Evolutionary conservation across 2,329 filamentous ascomycete genomes (phyloP).

Genomic region (Purpureocillium takamizusanense): DNA sequence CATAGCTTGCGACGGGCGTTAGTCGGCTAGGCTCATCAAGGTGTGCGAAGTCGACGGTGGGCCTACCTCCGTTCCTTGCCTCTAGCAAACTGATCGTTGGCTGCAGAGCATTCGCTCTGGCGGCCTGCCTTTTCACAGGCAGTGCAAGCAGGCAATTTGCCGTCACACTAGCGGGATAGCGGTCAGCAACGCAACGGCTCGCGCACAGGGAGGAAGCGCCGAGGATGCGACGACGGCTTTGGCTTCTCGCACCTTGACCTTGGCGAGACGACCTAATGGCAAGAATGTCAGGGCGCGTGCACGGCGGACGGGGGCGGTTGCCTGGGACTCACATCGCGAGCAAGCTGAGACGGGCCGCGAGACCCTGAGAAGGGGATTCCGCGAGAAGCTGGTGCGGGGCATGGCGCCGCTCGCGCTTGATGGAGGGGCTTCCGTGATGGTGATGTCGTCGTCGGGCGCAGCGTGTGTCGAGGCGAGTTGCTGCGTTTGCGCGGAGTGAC

Average conservation of each 20-base stretch:
- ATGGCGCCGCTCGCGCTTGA: slow-evolving; percentile 17
- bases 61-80: slow-evolving; percentile 82
- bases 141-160: slow-evolving; percentile 88
- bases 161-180: slow-evolving; percentile 61
- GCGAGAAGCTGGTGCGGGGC: slow-evolving; percentile 38
- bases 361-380: slow-evolving; percentile 58
- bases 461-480: no score
- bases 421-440: not conserved
- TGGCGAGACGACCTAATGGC: slow-evolving; percentile 63
- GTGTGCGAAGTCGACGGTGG: not conserved
- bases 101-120: slow-evolving; percentile 80
- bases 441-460: not conserved
- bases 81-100: slow-evolving; percentile 89
- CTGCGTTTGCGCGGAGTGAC: no score
- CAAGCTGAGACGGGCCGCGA: slow-evolving; percentile 74
- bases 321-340: slow-evolving; percentile 52
- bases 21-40: not conserved
- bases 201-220: not conserved
- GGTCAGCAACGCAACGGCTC: not conserved
- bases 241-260: slow-evolving; percentile 66
- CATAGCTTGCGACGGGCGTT: slow-evolving; percentile 52
- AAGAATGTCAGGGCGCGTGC: not conserved
- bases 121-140: slow-evolving; percentile 90
- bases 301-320: not conserved
- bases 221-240: not conserved